These are phyloP conservation scores for Macrolepiota fuliginosa DNA, from an alignment of 768 basidiomycete genomes.

Conservation along the genomic window DNA sequence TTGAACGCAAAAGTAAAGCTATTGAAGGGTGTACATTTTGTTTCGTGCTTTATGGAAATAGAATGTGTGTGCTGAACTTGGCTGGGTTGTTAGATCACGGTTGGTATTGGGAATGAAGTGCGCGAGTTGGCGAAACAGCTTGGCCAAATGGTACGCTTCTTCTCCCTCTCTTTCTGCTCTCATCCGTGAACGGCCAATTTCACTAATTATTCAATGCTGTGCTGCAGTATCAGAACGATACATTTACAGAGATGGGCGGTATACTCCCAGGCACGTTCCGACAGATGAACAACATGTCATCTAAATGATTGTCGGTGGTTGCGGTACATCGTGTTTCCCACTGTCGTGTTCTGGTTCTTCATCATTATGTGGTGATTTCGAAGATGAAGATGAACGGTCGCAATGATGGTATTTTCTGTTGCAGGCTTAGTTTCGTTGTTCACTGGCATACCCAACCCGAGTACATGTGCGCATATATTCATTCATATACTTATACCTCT, in stretches of 20 bases:
- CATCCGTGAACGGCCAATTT: slow-evolving; percentile 1
- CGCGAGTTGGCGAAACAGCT: slow-evolving; percentile 82
- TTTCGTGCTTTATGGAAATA: too few species aligned
- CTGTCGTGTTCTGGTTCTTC: slow-evolving; percentile 96
- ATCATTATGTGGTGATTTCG: slow-evolving; percentile 95
- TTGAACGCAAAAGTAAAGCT: slow-evolving; percentile 84
- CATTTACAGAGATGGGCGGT: slow-evolving; percentile 89
- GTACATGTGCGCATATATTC: not conserved
- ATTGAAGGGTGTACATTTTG: slow-evolving; percentile 85
- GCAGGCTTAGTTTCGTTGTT: not conserved
- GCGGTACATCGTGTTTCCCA: slow-evolving; percentile 90
- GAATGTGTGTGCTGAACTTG: too few species aligned
- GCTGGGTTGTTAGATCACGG: slow-evolving; percentile 64
- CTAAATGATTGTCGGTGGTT: slow-evolving; percentile 93
- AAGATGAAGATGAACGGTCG: slow-evolving; percentile 39
- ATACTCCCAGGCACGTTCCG: slow-evolving; percentile 91
- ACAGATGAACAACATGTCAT: slow-evolving; percentile 97
- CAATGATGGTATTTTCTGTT: not conserved
- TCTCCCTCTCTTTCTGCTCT: not conserved
- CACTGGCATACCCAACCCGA: not conserved
- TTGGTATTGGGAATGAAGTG: slow-evolving; percentile 82
- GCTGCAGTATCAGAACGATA: slow-evolving; percentile 70
- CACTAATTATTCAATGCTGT: not conserved
- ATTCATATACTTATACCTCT: too few species aligned
- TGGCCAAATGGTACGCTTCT: slow-evolving; percentile 80